phyloP scores from a whole-genome alignment of 495 filamentous ascomycete genomes.

The Podospora anserina region DNA sequence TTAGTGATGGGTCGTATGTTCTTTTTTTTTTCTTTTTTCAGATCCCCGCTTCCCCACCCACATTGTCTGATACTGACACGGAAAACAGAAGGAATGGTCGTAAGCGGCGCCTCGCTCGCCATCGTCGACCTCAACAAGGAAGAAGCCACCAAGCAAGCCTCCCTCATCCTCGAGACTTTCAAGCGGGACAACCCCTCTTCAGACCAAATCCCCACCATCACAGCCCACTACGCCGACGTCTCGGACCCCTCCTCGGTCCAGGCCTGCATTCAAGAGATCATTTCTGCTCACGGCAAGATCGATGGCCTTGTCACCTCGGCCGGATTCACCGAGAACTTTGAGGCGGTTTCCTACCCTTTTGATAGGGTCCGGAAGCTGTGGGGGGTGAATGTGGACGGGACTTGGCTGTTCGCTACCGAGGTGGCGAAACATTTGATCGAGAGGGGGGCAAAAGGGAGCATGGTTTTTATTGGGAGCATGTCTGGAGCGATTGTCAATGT shows the following conservation, averaged over 20 bases:
- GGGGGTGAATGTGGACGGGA: constrained; percentile 93
- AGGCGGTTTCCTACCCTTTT: constrained; percentile 80
- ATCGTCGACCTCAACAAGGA: constrained; percentile 92
- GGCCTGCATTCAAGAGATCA: constrained; percentile 63
- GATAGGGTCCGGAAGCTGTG: constrained; percentile 89
- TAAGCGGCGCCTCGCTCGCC: constrained; percentile 82
- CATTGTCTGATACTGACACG: too few relatives aligned
- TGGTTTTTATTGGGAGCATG: constrained; percentile 97
- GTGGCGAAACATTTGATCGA: constrained; percentile 89
- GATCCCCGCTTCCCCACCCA: not conserved
- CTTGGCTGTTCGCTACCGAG: constrained; percentile 80
- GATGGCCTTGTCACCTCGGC: constrained; percentile 93
- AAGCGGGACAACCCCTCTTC: constrained; percentile 69
- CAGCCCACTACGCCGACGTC: constrained; percentile 86
- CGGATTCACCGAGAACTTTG: constrained; percentile 94
- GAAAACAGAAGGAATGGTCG: constrained; percentile 63
- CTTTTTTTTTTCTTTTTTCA: not conserved
- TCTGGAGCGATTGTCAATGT: constrained; percentile 88
- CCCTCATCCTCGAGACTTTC: constrained; percentile 69
- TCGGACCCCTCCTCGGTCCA: constrained; percentile 74
- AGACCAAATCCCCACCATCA: constrained; percentile 70
- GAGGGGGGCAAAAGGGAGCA: constrained; percentile 71
- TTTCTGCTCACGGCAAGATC: constrained; percentile 69
- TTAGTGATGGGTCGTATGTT: constrained; percentile 73
- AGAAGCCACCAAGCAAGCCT: constrained; percentile 74